These are phyloP conservation scores for Boletus bicolor DNA, from an alignment of 768 basidiomycete genomes.

Conservation along the genomic window DNA sequence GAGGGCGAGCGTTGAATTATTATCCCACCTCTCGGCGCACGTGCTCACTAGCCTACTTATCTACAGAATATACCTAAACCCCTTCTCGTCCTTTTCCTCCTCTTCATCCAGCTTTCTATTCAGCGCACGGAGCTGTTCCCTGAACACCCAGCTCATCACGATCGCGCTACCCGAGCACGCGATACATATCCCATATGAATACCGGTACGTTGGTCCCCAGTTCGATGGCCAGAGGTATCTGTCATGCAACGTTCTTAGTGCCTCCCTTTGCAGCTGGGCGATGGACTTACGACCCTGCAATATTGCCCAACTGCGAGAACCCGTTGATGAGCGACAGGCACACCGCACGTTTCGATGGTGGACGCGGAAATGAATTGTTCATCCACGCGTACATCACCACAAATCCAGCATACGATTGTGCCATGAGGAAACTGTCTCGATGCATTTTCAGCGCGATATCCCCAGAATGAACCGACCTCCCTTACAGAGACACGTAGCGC, in stretches of 20 bases:
- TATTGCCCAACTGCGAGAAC: slow-evolving; percentile 80
- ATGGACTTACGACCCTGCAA: slow-evolving; percentile 69
- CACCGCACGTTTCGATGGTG: slow-evolving; percentile 82
- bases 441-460: slow-evolving; percentile 4
- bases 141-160: slow-evolving; percentile 48
- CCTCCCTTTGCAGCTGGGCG: not conserved
- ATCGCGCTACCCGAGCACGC: slow-evolving; percentile 50
- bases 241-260: slow-evolving; percentile 4
- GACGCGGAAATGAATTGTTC: slow-evolving; percentile 61
- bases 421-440: slow-evolving; percentile 64
- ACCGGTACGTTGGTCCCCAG: slow-evolving; percentile 72
- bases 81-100: slow-evolving; percentile 32
- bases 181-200: slow-evolving; percentile 73
- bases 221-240: slow-evolving; percentile 63
- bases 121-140: slow-evolving; percentile 39
- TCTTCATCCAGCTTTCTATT: slow-evolving; percentile 39
- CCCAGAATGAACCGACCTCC: slow-evolving; percentile 6
- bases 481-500: slow-evolving; percentile 65
- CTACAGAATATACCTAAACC: slow-evolving; percentile 49
- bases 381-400: slow-evolving; percentile 60
- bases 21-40: slow-evolving; percentile 2
- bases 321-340: slow-evolving; percentile 79
- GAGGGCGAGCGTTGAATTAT: not conserved
- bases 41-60: not conserved
- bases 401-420: slow-evolving; percentile 68